Evolutionary conservation across 352 stramenopile species (phyloP).

Genomic region (Globisporangium splendens): DNA sequence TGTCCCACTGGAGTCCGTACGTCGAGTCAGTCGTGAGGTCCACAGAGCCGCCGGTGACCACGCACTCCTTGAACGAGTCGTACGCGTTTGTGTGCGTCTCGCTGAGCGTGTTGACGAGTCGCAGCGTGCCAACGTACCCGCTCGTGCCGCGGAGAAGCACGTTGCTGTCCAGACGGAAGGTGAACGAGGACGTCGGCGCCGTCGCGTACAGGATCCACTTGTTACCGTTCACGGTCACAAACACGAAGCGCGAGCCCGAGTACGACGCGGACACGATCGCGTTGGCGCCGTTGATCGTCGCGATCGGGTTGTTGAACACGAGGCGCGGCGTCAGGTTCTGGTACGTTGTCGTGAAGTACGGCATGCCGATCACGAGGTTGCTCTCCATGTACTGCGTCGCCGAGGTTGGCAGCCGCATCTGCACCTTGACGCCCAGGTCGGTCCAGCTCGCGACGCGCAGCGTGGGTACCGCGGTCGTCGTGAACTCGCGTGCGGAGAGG

Average conservation of each 20-base stretch:
- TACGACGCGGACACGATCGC: slow-evolving; percentile 26
- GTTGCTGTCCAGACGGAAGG: slow-evolving; percentile 39
- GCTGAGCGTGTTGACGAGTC: slow-evolving; percentile 38
- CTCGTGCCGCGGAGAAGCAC: slow-evolving; percentile 30
- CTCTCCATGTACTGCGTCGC: slow-evolving; percentile 27
- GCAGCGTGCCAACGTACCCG: slow-evolving; percentile 41
- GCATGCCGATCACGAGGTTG: slow-evolving; percentile 67
- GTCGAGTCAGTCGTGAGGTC: slow-evolving; percentile 35
- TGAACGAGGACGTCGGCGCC: slow-evolving; percentile 19
- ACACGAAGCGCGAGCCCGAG: slow-evolving; percentile 38
- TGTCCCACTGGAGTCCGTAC: slow-evolving; percentile 66
- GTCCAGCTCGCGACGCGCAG: slow-evolving; percentile 68
- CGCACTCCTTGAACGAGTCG: slow-evolving; percentile 60
- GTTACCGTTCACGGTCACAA: slow-evolving; percentile 47
- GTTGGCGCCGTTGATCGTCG: slow-evolving; percentile 40
- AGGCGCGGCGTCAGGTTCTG: slow-evolving; percentile 48
- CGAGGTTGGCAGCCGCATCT: slow-evolving; percentile 28
- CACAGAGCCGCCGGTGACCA: slow-evolving; percentile 47
- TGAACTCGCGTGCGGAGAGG: slow-evolving; percentile 59
- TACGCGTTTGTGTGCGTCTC: slow-evolving; percentile 42
- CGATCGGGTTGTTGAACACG: slow-evolving; percentile 44
- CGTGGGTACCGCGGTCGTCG: slow-evolving; percentile 1
- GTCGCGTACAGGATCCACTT: slow-evolving; percentile 57
- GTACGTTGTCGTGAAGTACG: slow-evolving; percentile 63
- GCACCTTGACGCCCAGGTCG: slow-evolving; percentile 59